Conservation (phyloP, 768 basidiomycete genomes). For the Russula sp. region DNA sequence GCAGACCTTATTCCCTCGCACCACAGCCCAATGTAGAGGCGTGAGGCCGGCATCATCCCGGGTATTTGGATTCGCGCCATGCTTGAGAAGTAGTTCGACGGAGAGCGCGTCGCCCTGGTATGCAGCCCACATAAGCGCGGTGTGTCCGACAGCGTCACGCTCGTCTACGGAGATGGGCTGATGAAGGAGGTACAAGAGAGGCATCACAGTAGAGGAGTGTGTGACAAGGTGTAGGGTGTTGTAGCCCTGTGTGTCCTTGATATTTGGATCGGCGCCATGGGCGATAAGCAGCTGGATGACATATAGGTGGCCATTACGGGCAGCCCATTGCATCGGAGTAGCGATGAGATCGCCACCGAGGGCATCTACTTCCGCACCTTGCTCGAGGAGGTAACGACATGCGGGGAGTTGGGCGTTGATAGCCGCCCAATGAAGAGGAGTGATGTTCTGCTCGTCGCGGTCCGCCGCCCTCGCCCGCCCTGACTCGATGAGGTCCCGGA, state of each 20-base stretch:
- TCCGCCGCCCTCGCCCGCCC: conserved; percentile 68
- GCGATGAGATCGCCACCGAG: conserved; percentile 91
- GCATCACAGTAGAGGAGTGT: conserved; percentile 93
- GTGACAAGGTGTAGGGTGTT: conserved; percentile 94
- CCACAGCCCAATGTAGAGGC: conserved; percentile 98
- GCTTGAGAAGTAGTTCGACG: no score
- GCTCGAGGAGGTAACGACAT: conserved; percentile 81
- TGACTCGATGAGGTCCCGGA: conserved; percentile 64
- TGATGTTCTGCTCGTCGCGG: conserved; percentile 86
- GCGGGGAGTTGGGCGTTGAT: conserved; percentile 93
- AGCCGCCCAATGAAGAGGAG: conserved; percentile 96
- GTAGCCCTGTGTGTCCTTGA: conserved; percentile 91
- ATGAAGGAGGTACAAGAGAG: conserved; percentile 83
- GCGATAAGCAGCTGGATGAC: conserved; percentile 87
- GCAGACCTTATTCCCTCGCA: conserved; percentile 84
- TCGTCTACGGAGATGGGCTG: conserved; percentile 92
- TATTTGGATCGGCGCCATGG: conserved; percentile 88
- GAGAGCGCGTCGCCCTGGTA: no score
- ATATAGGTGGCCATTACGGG: conserved; percentile 94
- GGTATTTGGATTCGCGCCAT: no score
- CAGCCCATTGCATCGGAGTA: conserved; percentile 97
- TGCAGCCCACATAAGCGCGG: conserved; percentile 96
- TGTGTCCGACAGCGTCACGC: conserved; percentile 88
- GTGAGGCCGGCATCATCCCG: no score
- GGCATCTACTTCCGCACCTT: conserved; percentile 93